phyloP scores from a whole-genome alignment of 208 protist genomes.

The Acanthamoeba divionensis region DNA sequence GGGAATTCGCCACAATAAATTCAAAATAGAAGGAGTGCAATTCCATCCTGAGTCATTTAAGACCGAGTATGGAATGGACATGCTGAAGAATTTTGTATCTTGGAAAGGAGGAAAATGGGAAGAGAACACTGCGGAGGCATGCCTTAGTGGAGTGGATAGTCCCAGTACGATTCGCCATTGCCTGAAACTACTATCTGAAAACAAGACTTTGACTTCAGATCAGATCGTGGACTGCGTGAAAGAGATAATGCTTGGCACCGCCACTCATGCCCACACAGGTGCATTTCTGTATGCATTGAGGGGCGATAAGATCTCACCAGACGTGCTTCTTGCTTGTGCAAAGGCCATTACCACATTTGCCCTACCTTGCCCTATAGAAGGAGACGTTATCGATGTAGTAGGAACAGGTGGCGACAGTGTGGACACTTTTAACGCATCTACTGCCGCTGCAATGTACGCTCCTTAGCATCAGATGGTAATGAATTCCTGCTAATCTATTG shows the following conservation, averaged over 20 bases:
- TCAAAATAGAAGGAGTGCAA: conserved; percentile 69
- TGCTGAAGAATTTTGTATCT: conserved; percentile 55
- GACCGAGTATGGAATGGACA: conserved; percentile 67
- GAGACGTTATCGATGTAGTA: conserved; percentile 25
- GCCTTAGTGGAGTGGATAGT: too few relatives aligned
- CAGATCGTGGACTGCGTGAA: conserved; percentile 10
- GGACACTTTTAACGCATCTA: conserved; percentile 53
- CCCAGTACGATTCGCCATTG: too few relatives aligned
- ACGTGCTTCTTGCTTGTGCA: not conserved
- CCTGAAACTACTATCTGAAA: not conserved
- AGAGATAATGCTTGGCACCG: conserved; percentile 10
- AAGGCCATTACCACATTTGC: conserved; percentile 27
- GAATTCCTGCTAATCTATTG: too few relatives aligned
- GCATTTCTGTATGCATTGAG: not conserved
- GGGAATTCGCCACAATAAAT: conserved; percentile 68
- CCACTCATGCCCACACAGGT: not conserved
- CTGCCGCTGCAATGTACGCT: conserved; percentile 40
- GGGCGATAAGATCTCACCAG: not conserved
- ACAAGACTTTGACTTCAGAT: not conserved
- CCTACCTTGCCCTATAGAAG: not conserved
- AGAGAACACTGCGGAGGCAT: too few relatives aligned
- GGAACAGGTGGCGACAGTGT: conserved; percentile 49
- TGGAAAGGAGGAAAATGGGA: not conserved
- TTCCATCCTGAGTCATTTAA: conserved; percentile 76
- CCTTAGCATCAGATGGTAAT: not conserved